A percentile compares a stretch with the other conserved stretches of the same genome.
Evolutionary conservation across 345 rosid species (phyloP).

Genomic region (Mangifera indica): DNA sequence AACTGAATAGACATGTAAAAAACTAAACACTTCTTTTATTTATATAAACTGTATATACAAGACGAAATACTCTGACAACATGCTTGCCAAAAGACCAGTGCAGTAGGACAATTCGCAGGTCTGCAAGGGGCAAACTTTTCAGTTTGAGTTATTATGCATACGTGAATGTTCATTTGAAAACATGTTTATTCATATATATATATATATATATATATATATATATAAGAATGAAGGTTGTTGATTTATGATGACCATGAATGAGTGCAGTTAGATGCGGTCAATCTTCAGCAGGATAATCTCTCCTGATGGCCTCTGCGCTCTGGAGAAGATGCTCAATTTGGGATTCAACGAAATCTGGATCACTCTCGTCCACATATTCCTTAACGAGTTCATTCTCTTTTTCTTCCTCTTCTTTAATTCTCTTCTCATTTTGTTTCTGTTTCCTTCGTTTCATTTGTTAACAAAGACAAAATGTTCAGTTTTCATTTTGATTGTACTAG

Average conservation of each 20-base stretch:
- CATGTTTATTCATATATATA: background rate
- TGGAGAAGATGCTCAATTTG: constrained; percentile 69
- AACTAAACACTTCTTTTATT: no score
- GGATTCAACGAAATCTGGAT: constrained; percentile 67
- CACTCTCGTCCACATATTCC: constrained; percentile 61
- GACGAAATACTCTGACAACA: no score
- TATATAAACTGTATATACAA: no score
- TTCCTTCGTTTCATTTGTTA: no score
- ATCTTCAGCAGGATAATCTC: constrained; percentile 59
- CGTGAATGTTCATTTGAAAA: background rate
- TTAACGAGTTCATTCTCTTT: no score
- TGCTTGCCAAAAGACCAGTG: no score
- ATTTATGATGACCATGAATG: constrained; percentile 43
- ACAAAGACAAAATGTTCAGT: no score
- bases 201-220: background rate
- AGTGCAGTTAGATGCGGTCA: constrained; percentile 74
- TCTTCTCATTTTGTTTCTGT: no score
- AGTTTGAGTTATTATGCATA: background rate
- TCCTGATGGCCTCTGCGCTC: constrained; percentile 65
- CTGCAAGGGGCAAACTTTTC: constrained; percentile 24
- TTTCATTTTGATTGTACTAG: no score
- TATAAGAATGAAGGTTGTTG: background rate
- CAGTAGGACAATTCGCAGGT: constrained; percentile 73
- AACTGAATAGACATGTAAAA: no score
- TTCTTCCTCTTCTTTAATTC: constrained; percentile 56